Evolutionary conservation across 495 filamentous ascomycete species (phyloP), one percentile per base, ranked within the genome.

Genomic region (Penicillium goetzii): DNA sequence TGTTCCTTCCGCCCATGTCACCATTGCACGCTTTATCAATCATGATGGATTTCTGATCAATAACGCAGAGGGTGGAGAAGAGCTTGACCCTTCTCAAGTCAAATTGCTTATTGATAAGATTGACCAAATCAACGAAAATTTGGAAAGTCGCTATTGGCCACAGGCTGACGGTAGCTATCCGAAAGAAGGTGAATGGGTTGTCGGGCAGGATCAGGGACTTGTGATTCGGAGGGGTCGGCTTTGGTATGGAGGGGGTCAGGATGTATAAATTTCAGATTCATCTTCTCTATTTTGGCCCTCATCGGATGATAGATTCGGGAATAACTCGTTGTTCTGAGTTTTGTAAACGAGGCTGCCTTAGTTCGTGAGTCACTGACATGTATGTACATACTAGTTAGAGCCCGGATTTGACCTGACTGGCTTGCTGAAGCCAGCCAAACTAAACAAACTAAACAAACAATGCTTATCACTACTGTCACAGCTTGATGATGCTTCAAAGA

Each of bases 1-100:
- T 0, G 89, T 93, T 14, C 92, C 92, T 0, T 90, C 88, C 41
- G 89, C 90, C 2, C 92, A 97, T 76, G 80, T 96, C 59, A 97
- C 92, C 1, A 81, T 97, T 53, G 92, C 81, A 0, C 83, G 92
- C 4, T 97, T 92, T 67, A 81, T 95, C 33, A 82, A 79, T 10
- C 78, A 87, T 12, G 62, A 68, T 2, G 84, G 83, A 49, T 78
- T 82, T 56, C 78, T 77, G 2, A 55, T 59, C 49, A 21, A 57
- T 4, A 81, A 80, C 23, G 59, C 54, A 63, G 70, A 72, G 26
- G 69, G 68, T 19, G 63, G 70, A 71, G 26, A 64, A 60, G 72
- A 56, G 14, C 47, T 74, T 14, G 76, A 81, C 61, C 72, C 58
- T 26, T 77, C 75, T 59, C 82, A 83, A 68, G 83, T 91, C 61